Conservation (phyloP, 108 stramenopile species). For the Skeletonema menzelii region DNA sequence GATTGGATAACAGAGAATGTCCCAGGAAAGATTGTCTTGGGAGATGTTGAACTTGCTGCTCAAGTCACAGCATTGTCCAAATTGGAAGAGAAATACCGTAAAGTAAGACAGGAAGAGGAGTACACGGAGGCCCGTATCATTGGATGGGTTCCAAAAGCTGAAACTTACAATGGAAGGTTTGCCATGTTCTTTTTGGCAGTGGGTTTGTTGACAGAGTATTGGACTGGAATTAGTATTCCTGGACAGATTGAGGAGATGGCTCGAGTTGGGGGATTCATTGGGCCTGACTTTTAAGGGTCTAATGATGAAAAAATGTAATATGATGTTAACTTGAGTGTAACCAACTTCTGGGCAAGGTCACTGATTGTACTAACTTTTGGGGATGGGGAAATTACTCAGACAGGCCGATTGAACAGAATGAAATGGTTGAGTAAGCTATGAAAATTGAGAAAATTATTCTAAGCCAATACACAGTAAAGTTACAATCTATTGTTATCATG, state of each 20-base stretch:
- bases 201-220: constrained; percentile 90
- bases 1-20: constrained; percentile 87
- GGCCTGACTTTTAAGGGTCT: constrained; percentile 45
- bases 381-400: background rate
- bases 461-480: background rate
- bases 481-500: background rate
- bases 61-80: constrained; percentile 71
- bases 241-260: constrained; percentile 94
- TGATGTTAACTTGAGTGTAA: background rate
- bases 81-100: constrained; percentile 78
- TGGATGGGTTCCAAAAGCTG: constrained; percentile 79
- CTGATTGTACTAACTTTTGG: background rate
- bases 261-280: constrained; percentile 87
- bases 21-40: constrained; percentile 85
- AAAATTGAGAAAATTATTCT: background rate
- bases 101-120: constrained; percentile 58
- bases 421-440: background rate
- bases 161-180: constrained; percentile 82
- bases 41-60: constrained; percentile 76
- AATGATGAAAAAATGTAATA: background rate
- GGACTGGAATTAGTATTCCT: constrained; percentile 90
- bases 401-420: background rate
- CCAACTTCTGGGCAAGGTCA: background rate
- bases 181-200: constrained; percentile 95
- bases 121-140: constrained; percentile 69